Conservation (phyloP, 2,329 filamentous ascomycete species). For the Xylariaceae sp. region DNA sequence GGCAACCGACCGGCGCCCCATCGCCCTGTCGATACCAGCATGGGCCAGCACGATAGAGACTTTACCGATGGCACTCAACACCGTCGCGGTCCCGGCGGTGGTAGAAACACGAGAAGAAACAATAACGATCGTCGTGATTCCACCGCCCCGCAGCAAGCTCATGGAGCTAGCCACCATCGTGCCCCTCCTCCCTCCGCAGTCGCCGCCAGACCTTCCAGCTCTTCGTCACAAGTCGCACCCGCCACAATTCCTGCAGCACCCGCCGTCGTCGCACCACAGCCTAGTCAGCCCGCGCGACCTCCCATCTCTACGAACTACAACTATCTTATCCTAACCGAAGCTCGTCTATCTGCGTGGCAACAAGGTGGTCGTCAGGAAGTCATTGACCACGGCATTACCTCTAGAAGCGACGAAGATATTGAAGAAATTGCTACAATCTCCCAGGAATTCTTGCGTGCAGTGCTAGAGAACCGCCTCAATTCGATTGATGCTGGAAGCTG, state of each 20-base stretch:
- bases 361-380: slow-evolving; percentile 61
- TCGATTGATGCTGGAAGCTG: slow-evolving; percentile 64
- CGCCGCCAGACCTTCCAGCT: slow-evolving; percentile 34
- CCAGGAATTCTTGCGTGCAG: slow-evolving; percentile 77
- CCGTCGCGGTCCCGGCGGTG: slow-evolving; percentile 40
- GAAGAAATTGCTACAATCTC: slow-evolving; percentile 67
- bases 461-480: slow-evolving; percentile 62
- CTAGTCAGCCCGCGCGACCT: slow-evolving; percentile 24
- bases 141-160: slow-evolving; percentile 34
- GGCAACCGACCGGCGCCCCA: slow-evolving; percentile 56
- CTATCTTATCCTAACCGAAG: slow-evolving; percentile 72
- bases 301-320: slow-evolving; percentile 50
- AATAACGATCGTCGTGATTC: slow-evolving; percentile 48
- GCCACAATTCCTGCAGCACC: slow-evolving; percentile 19
- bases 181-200: slow-evolving; percentile 34
- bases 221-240: slow-evolving; percentile 34
- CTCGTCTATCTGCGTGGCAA: slow-evolving; percentile 62
- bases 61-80: slow-evolving; percentile 36
- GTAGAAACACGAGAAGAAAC: slow-evolving; percentile 41
- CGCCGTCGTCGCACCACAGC: slow-evolving; percentile 23
- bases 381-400: slow-evolving; percentile 58
- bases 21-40: slow-evolving; percentile 50
- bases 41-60: slow-evolving; percentile 55
- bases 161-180: slow-evolving; percentile 25
- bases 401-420: slow-evolving; percentile 62